Percentiles rank a stretch among this genome's conserved stretches.
Evolutionary conservation across 768 basidiomycete genomes (phyloP).

Genomic region (Clavulina sp.): DNA sequence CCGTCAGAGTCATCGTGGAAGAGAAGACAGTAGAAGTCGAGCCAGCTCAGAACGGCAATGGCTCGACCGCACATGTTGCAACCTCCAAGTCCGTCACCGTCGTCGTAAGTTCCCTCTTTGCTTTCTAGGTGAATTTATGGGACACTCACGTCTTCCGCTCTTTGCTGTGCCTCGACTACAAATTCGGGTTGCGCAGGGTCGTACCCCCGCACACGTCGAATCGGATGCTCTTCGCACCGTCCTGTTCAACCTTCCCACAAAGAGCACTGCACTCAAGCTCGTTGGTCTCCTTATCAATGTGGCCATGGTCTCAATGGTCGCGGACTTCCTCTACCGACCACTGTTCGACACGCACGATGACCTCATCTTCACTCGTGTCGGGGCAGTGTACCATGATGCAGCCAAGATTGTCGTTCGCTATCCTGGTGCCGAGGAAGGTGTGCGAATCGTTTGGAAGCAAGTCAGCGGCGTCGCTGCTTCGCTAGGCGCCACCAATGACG

Average conservation of each 20-base stretch:
- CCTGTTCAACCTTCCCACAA: slow-evolving; percentile 6
- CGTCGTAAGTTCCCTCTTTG: too few relatives aligned
- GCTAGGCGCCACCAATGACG: slow-evolving; percentile 14
- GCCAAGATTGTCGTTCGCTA: slow-evolving; percentile 48
- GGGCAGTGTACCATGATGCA: slow-evolving; percentile 46
- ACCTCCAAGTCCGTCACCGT: too few relatives aligned
- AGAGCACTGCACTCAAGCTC: background rate
- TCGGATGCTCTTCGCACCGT: background rate
- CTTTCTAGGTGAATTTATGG: too few relatives aligned
- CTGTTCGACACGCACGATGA: slow-evolving; percentile 34
- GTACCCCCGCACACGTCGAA: too few relatives aligned
- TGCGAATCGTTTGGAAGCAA: slow-evolving; percentile 28
- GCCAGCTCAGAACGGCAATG: too few relatives aligned
- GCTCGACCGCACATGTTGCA: too few relatives aligned
- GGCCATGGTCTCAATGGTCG: slow-evolving; percentile 19
- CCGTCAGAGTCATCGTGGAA: too few relatives aligned
- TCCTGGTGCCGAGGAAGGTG: slow-evolving; percentile 21
- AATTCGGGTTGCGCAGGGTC: too few relatives aligned
- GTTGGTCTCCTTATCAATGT: slow-evolving; percentile 24
- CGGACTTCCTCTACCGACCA: slow-evolving; percentile 40
- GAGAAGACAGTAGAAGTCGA: too few relatives aligned
- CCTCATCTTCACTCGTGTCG: slow-evolving; percentile 49
- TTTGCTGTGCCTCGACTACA: too few relatives aligned
- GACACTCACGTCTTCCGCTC: too few relatives aligned
- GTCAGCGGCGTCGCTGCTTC: slow-evolving; percentile 15